Evolutionary conservation across 2,329 filamentous ascomycete genomes (phyloP).

Genomic region (Cryphonectria naterciae): DNA sequence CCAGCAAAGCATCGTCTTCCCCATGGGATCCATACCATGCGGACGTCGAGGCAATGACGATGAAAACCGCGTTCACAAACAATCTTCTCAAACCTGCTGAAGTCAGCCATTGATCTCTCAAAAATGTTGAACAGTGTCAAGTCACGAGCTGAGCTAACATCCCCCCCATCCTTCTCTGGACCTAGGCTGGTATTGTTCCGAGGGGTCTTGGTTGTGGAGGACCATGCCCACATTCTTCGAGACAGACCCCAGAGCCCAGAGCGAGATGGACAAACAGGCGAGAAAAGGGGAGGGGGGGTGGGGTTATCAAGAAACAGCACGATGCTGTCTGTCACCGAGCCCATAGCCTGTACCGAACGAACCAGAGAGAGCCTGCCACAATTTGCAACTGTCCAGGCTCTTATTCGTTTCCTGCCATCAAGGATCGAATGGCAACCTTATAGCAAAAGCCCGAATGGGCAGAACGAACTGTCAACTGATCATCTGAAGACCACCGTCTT

Average conservation of each 20-base stretch:
- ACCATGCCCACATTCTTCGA: not conserved
- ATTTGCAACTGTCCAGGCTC: not conserved
- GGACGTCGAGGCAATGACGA: conserved; percentile 45
- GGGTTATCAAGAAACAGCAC: not conserved
- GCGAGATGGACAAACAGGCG: not conserved
- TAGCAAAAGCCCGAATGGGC: not conserved
- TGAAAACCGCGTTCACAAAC: conserved; percentile 49
- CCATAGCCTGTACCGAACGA: not conserved
- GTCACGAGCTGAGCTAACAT: conserved; percentile 4
- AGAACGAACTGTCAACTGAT: too few relatives aligned
- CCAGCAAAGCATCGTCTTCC: conserved; percentile 40
- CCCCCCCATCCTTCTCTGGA: not conserved
- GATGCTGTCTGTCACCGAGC: not conserved
- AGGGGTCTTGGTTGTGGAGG: not conserved
- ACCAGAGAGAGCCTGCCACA: not conserved
- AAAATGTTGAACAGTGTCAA: too few relatives aligned
- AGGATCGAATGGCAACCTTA: not conserved
- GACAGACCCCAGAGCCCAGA: not conserved
- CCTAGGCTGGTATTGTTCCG: not conserved
- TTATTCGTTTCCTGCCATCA: not conserved
- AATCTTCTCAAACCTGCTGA: conserved; percentile 44
- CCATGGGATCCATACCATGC: conserved; percentile 35
- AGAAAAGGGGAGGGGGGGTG: too few relatives aligned
- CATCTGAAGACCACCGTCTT: too few relatives aligned
- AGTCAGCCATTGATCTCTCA: not conserved